Base-by-base conservation (phyloP, 2,329 filamentous ascomycete genomes). In the Sporothrix phasma region DNA sequence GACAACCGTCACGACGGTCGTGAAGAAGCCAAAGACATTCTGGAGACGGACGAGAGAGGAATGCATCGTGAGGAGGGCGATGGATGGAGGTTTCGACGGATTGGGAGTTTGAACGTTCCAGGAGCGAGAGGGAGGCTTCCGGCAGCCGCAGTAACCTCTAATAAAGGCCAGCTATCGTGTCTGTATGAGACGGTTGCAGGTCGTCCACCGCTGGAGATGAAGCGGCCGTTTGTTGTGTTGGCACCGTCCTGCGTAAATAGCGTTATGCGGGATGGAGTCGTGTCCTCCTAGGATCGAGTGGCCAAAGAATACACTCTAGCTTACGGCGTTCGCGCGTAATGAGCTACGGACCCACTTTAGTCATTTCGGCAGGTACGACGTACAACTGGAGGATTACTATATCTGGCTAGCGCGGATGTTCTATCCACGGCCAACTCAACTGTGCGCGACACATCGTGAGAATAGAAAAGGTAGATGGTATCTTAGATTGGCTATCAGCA, bases 1-100 rank as follows among this genome's bases (percentile, higher is more conserved):
- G 63, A 97, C 83, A 65, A 84, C 84, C 73, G 96, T 94, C 64
- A 89, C 88, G 68, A 97, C 92, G 29, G 92, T 95, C 19, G 94
- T 97, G 81, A 97, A 97, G 85, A 96, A 97, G 76, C 94, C 92
- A 75, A 99, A 99, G 75, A 92, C 88, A 78, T 91, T 93, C 77
- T 99, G 94, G 69, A 88, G 76, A 70, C 94, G 90, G 67, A 89
- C 91, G 58, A 96, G 77, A 54, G 88, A 84, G 73, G 90, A 95
- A 77, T 97, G 88, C 94, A 99, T 97, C 66, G 66, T 81, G 78
- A 73, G 7, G 34, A 22, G 41, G 47, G 5, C 15, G 31, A 51
- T 26, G n/a, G 51, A 17, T n/a, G n/a, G n/a, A 34, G 26, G 29
- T 37, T 15, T 6, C 15, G 41, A 43, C 17, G 17, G 41, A 19